Evolutionary conservation across 2,329 filamentous ascomycete genomes (phyloP).

Genomic region (Neonectria ditissima): DNA sequence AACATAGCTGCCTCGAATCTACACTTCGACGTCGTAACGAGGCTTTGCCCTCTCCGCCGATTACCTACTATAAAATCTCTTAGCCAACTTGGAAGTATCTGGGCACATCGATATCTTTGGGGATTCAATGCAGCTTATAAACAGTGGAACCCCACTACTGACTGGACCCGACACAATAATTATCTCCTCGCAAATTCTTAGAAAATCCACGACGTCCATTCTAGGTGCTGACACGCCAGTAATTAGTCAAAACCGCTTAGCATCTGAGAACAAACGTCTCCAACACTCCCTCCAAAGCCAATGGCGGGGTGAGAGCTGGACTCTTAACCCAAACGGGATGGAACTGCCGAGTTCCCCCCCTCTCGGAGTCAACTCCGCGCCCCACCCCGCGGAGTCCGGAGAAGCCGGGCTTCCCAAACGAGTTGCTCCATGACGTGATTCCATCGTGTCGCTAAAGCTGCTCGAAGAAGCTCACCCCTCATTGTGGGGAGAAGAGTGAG

Average conservation of each 20-base stretch:
- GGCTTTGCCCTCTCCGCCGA: no score
- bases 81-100: no score
- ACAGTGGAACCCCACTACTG: no score
- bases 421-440: not conserved
- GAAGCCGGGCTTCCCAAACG: not conserved
- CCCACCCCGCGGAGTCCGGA: not conserved
- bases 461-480: not conserved
- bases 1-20: no score
- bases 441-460: not conserved
- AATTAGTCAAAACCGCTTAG: no score
- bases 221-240: not conserved
- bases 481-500: not conserved
- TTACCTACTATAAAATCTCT: no score
- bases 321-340: not conserved
- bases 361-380: not conserved
- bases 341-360: not conserved
- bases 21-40: no score
- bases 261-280: not conserved
- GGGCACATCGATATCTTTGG: no score
- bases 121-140: no score
- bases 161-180: no score
- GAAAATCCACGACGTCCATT: not conserved
- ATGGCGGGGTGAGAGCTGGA: not conserved
- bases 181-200: not conserved
- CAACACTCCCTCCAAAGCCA: not conserved